Conservation (phyloP, 495 filamentous ascomycete species). For the Hypoxylon fragiforme region DNA sequence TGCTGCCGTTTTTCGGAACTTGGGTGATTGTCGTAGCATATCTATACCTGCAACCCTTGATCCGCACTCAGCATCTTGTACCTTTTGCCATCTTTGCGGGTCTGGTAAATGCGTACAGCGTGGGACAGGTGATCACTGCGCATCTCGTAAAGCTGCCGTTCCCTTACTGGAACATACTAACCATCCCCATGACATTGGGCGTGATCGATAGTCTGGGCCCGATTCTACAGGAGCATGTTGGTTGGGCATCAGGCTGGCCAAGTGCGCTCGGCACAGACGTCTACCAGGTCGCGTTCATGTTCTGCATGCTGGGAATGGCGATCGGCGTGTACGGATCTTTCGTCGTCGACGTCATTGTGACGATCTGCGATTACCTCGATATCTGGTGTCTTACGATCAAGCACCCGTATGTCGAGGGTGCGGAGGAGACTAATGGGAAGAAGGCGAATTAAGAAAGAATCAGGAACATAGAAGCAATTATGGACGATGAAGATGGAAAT, state of each 20-base stretch:
- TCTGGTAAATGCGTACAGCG: slow-evolving; percentile 87
- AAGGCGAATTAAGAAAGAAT: slow-evolving; percentile 33
- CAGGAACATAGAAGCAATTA: neutral
- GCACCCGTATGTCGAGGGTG: slow-evolving; percentile 60
- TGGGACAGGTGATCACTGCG: slow-evolving; percentile 92
- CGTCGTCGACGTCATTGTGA: slow-evolving; percentile 91
- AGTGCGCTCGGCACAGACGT: slow-evolving; percentile 70
- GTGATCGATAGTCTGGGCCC: slow-evolving; percentile 80
- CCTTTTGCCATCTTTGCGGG: slow-evolving; percentile 87
- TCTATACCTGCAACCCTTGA: slow-evolving; percentile 78
- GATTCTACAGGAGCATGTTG: slow-evolving; percentile 56
- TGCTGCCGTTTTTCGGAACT: slow-evolving; percentile 73
- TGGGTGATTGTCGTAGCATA: slow-evolving; percentile 79
- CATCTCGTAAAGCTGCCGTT: slow-evolving; percentile 84
- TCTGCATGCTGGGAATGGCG: slow-evolving; percentile 75
- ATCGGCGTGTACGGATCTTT: slow-evolving; percentile 94
- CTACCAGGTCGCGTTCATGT: slow-evolving; percentile 85
- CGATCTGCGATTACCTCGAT: slow-evolving; percentile 96
- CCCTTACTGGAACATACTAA: slow-evolving; percentile 84
- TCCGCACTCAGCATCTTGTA: slow-evolving; percentile 78
- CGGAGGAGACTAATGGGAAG: slow-evolving; percentile 40
- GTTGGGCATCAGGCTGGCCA: slow-evolving; percentile 68
- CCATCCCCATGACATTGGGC: slow-evolving; percentile 66
- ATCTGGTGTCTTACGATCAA: slow-evolving; percentile 99
- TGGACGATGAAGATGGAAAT: too few relatives aligned